Percentiles rank a stretch among this genome's conserved stretches.
phyloP scores from a whole-genome alignment of 1,284 basidiomycete species.

The Athelia sp. region DNA sequence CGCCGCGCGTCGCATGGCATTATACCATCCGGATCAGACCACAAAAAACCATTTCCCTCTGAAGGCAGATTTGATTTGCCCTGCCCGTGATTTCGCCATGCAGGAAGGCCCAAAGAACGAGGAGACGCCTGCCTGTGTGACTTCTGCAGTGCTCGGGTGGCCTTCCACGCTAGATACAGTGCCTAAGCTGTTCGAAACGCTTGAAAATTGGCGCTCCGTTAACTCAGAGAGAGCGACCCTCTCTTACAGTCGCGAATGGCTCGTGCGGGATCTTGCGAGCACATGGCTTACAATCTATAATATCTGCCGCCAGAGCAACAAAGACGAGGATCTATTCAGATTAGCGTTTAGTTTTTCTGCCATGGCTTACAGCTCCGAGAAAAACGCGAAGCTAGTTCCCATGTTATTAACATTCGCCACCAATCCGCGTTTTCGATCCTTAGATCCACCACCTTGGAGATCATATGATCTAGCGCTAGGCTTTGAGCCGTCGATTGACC shows the following conservation, averaged over 20 bases:
- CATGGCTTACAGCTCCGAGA: slow-evolving; percentile 23
- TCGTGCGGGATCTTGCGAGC: slow-evolving; percentile 5
- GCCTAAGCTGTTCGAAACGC: not conserved
- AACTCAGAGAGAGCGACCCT: not conserved
- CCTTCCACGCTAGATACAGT: not conserved
- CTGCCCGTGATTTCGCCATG: not conserved
- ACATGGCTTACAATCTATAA: slow-evolving; percentile 29
- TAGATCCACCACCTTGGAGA: slow-evolving; percentile 10
- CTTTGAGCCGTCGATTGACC: slow-evolving; percentile 4
- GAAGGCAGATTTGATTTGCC: not conserved
- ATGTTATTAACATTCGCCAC: slow-evolving; percentile 29
- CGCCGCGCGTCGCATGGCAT: not conserved
- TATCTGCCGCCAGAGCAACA: slow-evolving; percentile 14
- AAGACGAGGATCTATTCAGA: slow-evolving; percentile 13
- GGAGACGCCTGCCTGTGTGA: not conserved
- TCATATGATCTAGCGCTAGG: slow-evolving; percentile 12
- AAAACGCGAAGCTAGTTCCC: slow-evolving; percentile 16
- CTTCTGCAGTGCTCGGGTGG: not conserved
- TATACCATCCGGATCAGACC: not conserved
- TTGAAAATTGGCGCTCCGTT: not conserved
- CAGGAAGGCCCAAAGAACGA: not conserved
- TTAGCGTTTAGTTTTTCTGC: slow-evolving; percentile 27
- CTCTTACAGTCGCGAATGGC: not conserved
- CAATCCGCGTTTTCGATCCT: slow-evolving; percentile 8
- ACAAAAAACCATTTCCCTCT: slow-evolving; percentile 7